phyloP scores from a whole-genome alignment of 2,329 filamentous ascomycete genomes.

The Claviceps humidiphila region DNA sequence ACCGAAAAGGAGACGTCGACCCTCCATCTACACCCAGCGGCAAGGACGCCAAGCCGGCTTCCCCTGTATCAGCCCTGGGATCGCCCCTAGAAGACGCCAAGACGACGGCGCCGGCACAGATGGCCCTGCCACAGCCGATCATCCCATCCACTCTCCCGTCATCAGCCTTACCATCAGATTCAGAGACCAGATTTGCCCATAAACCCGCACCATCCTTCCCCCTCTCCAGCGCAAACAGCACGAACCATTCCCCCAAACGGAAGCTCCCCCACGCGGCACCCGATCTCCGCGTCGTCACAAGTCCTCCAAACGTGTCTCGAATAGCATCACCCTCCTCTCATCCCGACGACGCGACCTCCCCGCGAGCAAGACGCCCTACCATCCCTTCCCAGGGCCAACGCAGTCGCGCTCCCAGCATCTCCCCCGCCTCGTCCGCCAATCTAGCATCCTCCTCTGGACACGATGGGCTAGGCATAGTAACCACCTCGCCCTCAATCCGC shows the following conservation, averaged over 20 bases:
- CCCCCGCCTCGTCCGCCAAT: not conserved
- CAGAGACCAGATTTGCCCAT: not conserved
- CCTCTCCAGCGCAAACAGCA: not conserved
- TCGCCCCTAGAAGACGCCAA: constrained; percentile 14
- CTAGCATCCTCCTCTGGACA: not conserved
- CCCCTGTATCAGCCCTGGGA: constrained; percentile 31
- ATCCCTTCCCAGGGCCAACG: constrained; percentile 11
- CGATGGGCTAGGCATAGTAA: not conserved
- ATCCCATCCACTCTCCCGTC: not conserved
- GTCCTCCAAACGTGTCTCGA: constrained; percentile 11
- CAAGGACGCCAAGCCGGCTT: constrained; percentile 28
- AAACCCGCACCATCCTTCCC: not conserved
- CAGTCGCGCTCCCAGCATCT: constrained; percentile 6
- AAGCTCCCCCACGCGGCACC: constrained; percentile 11
- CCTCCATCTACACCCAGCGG: constrained; percentile 19
- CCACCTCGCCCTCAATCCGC: constrained; percentile 1
- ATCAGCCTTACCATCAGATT: not conserved
- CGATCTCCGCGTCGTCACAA: constrained; percentile 12
- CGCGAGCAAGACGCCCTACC: not conserved
- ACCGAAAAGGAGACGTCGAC: constrained; percentile 29
- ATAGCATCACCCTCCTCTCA: not conserved
- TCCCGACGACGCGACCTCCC: not conserved
- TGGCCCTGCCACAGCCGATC: constrained; percentile 7
- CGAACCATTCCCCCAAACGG: constrained; percentile 14
- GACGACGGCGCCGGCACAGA: not conserved